Evolutionary conservation across 305 asterid genomes (phyloP), one percentile per base, ranked within the genome.

Genomic region (Ruellia speciosa): DNA sequence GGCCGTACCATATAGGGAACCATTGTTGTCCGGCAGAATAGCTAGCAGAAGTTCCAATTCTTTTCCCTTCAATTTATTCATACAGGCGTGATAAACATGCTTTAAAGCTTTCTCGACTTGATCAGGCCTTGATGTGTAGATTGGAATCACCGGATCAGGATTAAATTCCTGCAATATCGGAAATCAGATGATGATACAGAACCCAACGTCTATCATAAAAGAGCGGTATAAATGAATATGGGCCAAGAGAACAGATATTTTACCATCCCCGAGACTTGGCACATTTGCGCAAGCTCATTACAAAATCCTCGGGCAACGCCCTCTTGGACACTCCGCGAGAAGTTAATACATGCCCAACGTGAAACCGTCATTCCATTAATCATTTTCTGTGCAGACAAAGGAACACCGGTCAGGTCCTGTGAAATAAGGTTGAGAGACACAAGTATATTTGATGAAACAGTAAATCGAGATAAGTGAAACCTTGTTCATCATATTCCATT

Each of bases 401-500:
- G 14, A 19, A 9, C n/a, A 55, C 48, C 56, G 57, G 4, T 24
- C 31, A 24, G 31, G 31, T 24, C 31, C 31, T 24, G 31, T 12
- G 4, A 15, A 35, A 43, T 3, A 12, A 20, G 52, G 31, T 14
- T n/a, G 16, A 46, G 51, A 52, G 9, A 19, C 31, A 0, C 14
- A 11, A 52, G 50, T 55, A 59, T 43, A 47, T 47, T n/a, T 51
- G 62, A 34, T 51, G 62, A 34, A 24, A 15, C 45, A 63, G 59
- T 59, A 57, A 18, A 66, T 20, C 45, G 52, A 10, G 50, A 9
- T 40, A 41, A 70, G 51, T 20, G 40, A 52, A 55, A 93, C 99
- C 99, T 93, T 93, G 66, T 93, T 93, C 94, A 85, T 81, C 99
- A 89, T 93, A 59, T 93, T 93, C 99, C 99, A 93, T 65, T 93